phyloP scores from a whole-genome alignment of 164 flowering plant genomes.

The Warburgia ugandensis region DNA sequence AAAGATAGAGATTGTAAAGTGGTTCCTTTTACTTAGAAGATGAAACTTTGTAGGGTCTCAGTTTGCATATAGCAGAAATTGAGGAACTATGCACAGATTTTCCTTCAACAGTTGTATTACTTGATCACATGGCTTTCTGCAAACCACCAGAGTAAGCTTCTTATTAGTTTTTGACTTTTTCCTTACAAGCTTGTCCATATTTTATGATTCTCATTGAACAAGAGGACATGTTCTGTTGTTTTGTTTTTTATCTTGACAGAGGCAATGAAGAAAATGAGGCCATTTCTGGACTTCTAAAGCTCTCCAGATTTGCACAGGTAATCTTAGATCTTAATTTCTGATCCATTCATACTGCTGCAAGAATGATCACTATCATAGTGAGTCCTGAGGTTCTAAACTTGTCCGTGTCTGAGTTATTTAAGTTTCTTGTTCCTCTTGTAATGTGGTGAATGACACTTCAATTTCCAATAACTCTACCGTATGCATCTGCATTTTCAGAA shows the following conservation, averaged over 20 bases:
- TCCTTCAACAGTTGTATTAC: constrained; percentile 70
- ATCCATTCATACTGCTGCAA: not conserved
- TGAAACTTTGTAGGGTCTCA: constrained; percentile 56
- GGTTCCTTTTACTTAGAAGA: too few relatives aligned
- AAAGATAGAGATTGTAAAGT: too few relatives aligned
- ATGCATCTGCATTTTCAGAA: too few relatives aligned
- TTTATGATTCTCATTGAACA: not conserved
- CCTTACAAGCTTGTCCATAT: not conserved
- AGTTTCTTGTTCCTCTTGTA: not conserved
- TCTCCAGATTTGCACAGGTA: constrained; percentile 86
- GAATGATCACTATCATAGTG: not conserved
- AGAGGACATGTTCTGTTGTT: constrained; percentile 2
- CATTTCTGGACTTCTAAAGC: constrained; percentile 52
- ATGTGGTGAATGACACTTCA: not conserved
- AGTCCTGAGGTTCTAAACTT: not conserved
- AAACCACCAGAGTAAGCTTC: constrained; percentile 65
- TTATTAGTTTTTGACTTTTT: not conserved
- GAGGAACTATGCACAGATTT: constrained; percentile 71
- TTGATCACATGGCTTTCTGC: constrained; percentile 91
- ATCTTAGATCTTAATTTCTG: not conserved
- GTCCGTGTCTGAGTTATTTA: not conserved
- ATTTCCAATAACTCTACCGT: not conserved
- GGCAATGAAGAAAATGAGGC: constrained; percentile 42
- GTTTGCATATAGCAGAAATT: constrained; percentile 71
- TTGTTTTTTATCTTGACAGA: constrained; percentile 30